phyloP scores from a whole-genome alignment of 1,284 basidiomycete species.

The Ceratobasidium sp. region DNA sequence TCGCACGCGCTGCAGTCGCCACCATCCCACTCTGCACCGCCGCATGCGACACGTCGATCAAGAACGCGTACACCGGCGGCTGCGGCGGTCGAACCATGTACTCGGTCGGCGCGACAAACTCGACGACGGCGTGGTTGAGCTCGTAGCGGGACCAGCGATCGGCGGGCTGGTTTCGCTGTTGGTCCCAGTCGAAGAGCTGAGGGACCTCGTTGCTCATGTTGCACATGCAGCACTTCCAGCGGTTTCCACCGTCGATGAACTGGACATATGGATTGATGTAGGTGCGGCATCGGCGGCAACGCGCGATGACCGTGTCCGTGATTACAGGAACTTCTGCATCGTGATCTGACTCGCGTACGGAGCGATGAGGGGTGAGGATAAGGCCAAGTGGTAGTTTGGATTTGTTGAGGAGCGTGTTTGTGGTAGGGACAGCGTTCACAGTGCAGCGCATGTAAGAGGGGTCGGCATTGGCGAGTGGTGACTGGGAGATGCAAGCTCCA shows the following conservation, averaged over 20 bases:
- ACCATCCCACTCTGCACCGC: constrained; percentile 97
- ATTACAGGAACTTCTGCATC: constrained; percentile 84
- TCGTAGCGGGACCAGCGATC: constrained; percentile 96
- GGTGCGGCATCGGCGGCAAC: constrained; percentile 95
- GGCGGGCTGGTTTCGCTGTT: constrained; percentile 86
- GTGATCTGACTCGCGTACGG: constrained; percentile 64
- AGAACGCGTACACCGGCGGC: constrained; percentile 96
- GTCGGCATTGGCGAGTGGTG: constrained; percentile 87
- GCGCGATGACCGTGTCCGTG: constrained; percentile 95
- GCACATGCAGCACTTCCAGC: constrained; percentile 99
- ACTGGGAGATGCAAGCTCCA: constrained; percentile 80
- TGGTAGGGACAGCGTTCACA: constrained; percentile 92
- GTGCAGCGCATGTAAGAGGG: constrained; percentile 94
- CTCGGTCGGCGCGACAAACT: constrained; percentile 98
- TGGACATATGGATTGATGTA: constrained; percentile 99
- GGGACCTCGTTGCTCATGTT: constrained; percentile 99
- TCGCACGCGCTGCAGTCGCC: constrained; percentile 94
- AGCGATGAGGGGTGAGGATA: constrained; percentile 92
- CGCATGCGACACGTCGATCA: constrained; percentile 95
- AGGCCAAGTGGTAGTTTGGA: constrained; percentile 94
- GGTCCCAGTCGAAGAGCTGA: constrained; percentile 97
- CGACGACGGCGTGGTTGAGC: constrained; percentile 93
- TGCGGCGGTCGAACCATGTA: constrained; percentile 99
- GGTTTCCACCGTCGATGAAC: constrained; percentile 97
- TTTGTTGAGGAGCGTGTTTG: constrained; percentile 91